Conservation (phyloP, 1,284 basidiomycete species). For the Erythrobasidium hasegawianum region DNA sequence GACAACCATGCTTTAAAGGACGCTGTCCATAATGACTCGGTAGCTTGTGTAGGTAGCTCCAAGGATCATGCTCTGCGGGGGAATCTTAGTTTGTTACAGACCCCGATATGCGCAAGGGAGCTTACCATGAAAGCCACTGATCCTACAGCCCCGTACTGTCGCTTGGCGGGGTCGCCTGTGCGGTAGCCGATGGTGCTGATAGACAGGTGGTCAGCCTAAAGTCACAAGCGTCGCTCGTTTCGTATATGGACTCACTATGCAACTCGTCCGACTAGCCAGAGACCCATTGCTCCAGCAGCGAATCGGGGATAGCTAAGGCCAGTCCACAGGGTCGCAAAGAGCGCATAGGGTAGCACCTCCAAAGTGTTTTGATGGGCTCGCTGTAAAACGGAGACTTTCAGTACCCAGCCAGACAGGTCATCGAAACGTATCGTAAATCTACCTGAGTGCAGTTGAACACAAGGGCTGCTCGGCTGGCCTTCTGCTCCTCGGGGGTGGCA, state of each 20-base stretch:
- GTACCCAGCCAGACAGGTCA: too few relatives aligned
- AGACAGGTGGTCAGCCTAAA: too few relatives aligned
- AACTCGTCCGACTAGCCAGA: conserved; percentile 17
- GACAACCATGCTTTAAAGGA: background rate
- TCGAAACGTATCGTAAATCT: too few relatives aligned
- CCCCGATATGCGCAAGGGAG: too few relatives aligned
- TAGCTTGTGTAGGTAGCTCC: conserved; percentile 16
- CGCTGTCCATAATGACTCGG: conserved; percentile 10
- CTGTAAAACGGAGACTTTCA: conserved; percentile 1
- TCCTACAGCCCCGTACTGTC: conserved; percentile 24
- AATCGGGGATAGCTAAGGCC: conserved; percentile 15
- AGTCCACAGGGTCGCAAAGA: conserved; percentile 23
- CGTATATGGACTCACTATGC: background rate
- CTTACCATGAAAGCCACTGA: conserved; percentile 19
- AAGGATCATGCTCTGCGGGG: conserved; percentile 12
- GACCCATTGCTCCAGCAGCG: conserved; percentile 15
- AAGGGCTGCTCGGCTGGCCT: conserved; percentile 22
- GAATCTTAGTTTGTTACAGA: background rate
- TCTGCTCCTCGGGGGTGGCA: conserved; percentile 31
- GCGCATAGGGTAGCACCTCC: conserved; percentile 8
- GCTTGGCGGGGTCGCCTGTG: conserved; percentile 22
- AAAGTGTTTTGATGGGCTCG: conserved; percentile 25
- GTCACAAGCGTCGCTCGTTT: too few relatives aligned
- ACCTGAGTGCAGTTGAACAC: conserved; percentile 33
- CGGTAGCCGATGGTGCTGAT: conserved; percentile 26